Evolutionary conservation across 768 basidiomycete species (phyloP).

Genomic region (Rhizopogon vinicolor): DNA sequence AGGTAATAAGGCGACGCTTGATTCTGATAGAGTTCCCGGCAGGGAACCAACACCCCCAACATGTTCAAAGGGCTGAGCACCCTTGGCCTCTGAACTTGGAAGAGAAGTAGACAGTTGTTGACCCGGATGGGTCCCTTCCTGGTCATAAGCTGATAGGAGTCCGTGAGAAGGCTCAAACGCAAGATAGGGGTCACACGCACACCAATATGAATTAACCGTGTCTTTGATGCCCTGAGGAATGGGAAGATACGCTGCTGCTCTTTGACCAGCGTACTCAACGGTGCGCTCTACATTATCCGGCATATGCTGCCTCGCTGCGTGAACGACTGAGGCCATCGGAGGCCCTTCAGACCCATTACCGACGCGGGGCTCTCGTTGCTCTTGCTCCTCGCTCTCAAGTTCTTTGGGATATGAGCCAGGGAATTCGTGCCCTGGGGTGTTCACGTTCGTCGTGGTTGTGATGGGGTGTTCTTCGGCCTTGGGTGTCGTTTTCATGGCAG

Average conservation of each 20-base stretch:
- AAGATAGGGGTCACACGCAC: slow-evolving; percentile 8
- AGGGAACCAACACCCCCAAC: slow-evolving; percentile 43
- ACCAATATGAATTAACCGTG: neutral
- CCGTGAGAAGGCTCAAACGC: slow-evolving; percentile 3
- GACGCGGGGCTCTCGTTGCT: neutral
- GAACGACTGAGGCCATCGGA: neutral
- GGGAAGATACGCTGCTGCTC: slow-evolving; percentile 2
- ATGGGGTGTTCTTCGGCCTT: neutral
- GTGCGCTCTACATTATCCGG: slow-evolving; percentile 5
- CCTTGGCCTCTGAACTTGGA: slow-evolving; percentile 31
- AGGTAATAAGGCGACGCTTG: slow-evolving; percentile 44
- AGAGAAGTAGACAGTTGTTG: slow-evolving; percentile 17
- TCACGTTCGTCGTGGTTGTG: neutral
- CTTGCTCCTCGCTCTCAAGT: neutral
- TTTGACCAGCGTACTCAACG: slow-evolving; percentile 5
- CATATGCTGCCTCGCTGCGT: slow-evolving; percentile 7
- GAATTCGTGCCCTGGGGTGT: slow-evolving; percentile 4
- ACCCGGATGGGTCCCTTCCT: neutral
- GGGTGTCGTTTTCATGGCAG: neutral
- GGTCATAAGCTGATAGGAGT: slow-evolving; percentile 5
- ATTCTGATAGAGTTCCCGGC: slow-evolving; percentile 41
- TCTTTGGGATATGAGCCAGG: slow-evolving; percentile 5
- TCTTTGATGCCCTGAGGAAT: slow-evolving; percentile 4
- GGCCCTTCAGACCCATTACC: neutral
- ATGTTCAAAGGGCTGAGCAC: slow-evolving; percentile 27